Conservation (phyloP, 2,329 filamentous ascomycete species). For the Colletotrichum destructivum region DNA sequence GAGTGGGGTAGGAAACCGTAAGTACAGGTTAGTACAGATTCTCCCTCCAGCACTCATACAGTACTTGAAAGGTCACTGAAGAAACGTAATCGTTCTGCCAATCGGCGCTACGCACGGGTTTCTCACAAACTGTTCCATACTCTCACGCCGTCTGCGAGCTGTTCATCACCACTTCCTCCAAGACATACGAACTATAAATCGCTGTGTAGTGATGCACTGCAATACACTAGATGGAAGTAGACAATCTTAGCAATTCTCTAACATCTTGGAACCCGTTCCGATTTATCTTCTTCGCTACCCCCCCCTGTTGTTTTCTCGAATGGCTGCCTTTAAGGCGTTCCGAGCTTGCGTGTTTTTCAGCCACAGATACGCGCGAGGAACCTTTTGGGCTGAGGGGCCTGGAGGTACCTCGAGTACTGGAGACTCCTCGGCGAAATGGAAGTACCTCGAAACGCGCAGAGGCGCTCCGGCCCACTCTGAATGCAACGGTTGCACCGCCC, state of each 20-base stretch:
- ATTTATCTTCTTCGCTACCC: conserved; percentile 10
- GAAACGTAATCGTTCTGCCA: conserved; percentile 22
- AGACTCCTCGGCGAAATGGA: conserved; percentile 1
- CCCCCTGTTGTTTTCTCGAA: background rate
- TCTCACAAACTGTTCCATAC: background rate
- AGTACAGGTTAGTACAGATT: background rate
- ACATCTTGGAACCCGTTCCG: conserved; percentile 7
- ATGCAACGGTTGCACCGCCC: conserved; percentile 31
- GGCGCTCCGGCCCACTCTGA: conserved; percentile 21
- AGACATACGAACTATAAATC: conserved; percentile 19
- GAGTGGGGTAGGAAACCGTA: conserved; percentile 6
- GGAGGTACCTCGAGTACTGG: background rate
- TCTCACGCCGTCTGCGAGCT: conserved; percentile 25
- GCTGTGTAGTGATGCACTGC: conserved; percentile 13
- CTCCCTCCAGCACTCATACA: background rate
- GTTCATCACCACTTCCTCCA: conserved; percentile 23
- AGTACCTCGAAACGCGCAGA: conserved; percentile 29
- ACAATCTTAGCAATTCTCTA: background rate
- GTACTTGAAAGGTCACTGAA: conserved; percentile 24
- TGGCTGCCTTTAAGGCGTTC: background rate
- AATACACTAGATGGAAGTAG: background rate
- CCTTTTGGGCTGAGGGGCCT: background rate
- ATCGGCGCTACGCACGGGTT: background rate
- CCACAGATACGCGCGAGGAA: conserved; percentile 24
- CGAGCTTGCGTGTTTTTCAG: conserved; percentile 12